Percentiles rank a stretch among this genome's conserved stretches.
These are phyloP conservation scores for Aspergillus chevalieri DNA, from an alignment of 2,329 filamentous ascomycete species.

Conservation along the genomic window DNA sequence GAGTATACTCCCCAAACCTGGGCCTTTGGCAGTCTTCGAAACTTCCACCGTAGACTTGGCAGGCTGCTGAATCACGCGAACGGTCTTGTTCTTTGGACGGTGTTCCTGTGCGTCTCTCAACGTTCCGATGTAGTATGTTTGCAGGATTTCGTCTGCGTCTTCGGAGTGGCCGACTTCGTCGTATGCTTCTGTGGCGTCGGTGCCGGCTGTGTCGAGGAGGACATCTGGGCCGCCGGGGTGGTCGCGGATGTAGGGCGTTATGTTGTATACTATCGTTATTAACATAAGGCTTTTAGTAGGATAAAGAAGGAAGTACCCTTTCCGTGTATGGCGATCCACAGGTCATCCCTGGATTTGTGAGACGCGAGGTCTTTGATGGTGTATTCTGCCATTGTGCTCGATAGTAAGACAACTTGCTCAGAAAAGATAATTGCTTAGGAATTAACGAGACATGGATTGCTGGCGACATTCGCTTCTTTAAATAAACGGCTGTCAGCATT, in stretches of 20 bases:
- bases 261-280: slow-evolving; percentile 48
- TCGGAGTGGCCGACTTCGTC: slow-evolving; percentile 44
- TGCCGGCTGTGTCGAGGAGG: slow-evolving; percentile 36
- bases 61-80: slow-evolving; percentile 14
- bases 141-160: slow-evolving; percentile 39
- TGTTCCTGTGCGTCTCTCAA: slow-evolving; percentile 21
- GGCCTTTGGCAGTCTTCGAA: not conserved
- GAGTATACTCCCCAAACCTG: not conserved
- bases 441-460: not conserved
- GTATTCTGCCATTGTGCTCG: slow-evolving; percentile 14
- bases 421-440: no score
- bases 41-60: not conserved
- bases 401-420: not conserved
- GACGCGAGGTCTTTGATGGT: slow-evolving; percentile 36
- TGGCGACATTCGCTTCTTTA: not conserved
- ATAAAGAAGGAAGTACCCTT: slow-evolving; percentile 37
- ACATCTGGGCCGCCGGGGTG: slow-evolving; percentile 48
- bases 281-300: no score
- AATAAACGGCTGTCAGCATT: no score
- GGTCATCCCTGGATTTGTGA: slow-evolving; percentile 45
- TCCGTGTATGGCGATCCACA: slow-evolving; percentile 53
- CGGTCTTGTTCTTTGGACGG: slow-evolving; percentile 9
- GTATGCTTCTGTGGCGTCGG: slow-evolving; percentile 38
- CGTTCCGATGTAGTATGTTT: slow-evolving; percentile 31
- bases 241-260: slow-evolving; percentile 53